Conservation (phyloP, 208 protist species). For the Trichomonas tenax region DNA sequence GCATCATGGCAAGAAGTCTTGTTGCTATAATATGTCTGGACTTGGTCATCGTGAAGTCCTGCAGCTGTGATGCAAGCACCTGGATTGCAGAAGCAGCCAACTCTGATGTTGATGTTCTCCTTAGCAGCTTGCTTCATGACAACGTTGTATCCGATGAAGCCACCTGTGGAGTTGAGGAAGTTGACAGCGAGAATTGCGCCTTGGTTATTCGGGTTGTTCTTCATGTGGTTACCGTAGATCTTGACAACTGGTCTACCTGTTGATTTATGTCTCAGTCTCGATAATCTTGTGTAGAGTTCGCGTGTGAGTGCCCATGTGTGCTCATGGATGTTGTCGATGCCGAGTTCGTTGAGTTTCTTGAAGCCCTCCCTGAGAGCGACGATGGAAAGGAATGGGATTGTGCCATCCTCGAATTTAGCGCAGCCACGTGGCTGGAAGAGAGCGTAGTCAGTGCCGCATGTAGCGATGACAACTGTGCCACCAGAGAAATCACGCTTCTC, state of each 20-base stretch:
- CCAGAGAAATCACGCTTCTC: background rate
- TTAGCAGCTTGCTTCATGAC: background rate
- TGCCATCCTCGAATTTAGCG: slow-evolving; percentile 26
- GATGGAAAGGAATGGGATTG: slow-evolving; percentile 24
- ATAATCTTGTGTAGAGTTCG: background rate
- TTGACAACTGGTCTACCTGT: slow-evolving; percentile 22
- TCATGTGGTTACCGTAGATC: slow-evolving; percentile 18
- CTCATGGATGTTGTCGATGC: background rate
- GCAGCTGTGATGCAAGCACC: background rate
- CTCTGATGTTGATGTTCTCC: slow-evolving; percentile 11
- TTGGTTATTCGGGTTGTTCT: background rate
- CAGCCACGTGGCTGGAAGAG: background rate
- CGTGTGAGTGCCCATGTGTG: slow-evolving; percentile 16
- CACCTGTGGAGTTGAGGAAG: background rate
- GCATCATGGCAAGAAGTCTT: slow-evolving; percentile 22
- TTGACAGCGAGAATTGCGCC: background rate
- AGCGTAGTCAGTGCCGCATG: background rate
- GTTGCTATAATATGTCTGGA: background rate
- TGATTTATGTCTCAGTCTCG: background rate
- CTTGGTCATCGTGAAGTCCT: slow-evolving; percentile 5
- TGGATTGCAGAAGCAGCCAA: slow-evolving; percentile 29
- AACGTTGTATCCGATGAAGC: slow-evolving; percentile 3
- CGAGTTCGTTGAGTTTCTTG: slow-evolving; percentile 4
- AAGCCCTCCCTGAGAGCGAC: background rate
- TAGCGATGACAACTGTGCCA: slow-evolving; percentile 15